A percentile compares a stretch with the other conserved stretches of the same genome.
Conservation (phyloP, 768 basidiomycete genomes). For the Agrocybe pediades region DNA sequence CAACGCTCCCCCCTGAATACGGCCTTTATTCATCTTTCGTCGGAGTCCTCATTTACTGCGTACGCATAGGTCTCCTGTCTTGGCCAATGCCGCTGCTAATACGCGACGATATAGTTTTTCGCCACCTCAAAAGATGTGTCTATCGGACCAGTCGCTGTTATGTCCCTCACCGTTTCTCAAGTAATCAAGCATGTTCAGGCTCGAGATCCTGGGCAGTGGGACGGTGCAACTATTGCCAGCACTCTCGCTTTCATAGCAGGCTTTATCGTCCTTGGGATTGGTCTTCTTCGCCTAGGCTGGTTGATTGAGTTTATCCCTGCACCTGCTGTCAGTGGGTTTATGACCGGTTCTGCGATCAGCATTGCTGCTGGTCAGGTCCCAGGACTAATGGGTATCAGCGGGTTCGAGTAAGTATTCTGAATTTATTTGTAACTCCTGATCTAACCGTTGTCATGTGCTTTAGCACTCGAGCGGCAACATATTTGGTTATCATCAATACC, state of each 20-base stretch:
- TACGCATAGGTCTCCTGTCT: conserved; percentile 34
- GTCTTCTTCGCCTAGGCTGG: conserved; percentile 90
- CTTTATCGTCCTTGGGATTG: conserved; percentile 89
- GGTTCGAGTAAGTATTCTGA: conserved; percentile 65
- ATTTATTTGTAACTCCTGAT: neutral
- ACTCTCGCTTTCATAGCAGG: conserved; percentile 85
- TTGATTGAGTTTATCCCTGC: conserved; percentile 92
- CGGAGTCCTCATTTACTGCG: conserved; percentile 83
- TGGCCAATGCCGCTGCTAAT: neutral
- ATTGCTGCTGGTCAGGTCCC: conserved; percentile 90
- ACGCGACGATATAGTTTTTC: conserved; percentile 62
- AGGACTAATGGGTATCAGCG: conserved; percentile 83
- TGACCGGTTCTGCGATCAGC: conserved; percentile 97
- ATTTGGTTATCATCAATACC: conserved; percentile 89
- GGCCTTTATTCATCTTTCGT: conserved; percentile 95
- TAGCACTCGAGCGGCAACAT: conserved; percentile 86
- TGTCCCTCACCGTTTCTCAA: conserved; percentile 87
- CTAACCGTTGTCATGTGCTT: conserved; percentile 7
- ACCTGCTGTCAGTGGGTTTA: conserved; percentile 86
- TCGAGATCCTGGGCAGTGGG: conserved; percentile 57
- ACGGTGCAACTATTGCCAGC: conserved; percentile 77
- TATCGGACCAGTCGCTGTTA: conserved; percentile 99
- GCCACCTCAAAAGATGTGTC: conserved; percentile 98
- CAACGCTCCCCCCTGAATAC: conserved; percentile 82
- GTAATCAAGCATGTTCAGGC: conserved; percentile 71